A percentile compares a stretch with the other conserved stretches of the same genome.
Conservation (phyloP, 2,329 filamentous ascomycete genomes). For the Cordyceps farinosa region DNA sequence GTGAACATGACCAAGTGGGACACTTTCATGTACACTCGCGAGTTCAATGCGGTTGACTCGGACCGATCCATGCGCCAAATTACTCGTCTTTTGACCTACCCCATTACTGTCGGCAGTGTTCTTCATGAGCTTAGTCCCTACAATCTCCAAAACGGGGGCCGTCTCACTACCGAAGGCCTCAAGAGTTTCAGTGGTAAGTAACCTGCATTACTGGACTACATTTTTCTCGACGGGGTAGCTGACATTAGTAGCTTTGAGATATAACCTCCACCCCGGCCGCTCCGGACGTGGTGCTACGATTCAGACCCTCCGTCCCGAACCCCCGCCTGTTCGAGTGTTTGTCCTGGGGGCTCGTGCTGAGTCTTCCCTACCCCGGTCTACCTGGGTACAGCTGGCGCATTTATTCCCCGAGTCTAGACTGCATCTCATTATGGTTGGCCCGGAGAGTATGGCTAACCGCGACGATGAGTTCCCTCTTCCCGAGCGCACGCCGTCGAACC, state of each 20-base stretch:
- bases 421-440: slow-evolving; percentile 91
- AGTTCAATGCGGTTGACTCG: slow-evolving; percentile 87
- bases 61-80: slow-evolving; percentile 90
- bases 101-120: slow-evolving; percentile 84
- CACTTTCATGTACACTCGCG: slow-evolving; percentile 87
- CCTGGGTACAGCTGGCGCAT: slow-evolving; percentile 91
- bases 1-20: slow-evolving; percentile 99
- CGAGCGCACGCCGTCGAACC: slow-evolving; percentile 77
- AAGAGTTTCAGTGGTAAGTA: slow-evolving; percentile 86
- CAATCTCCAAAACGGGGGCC: slow-evolving; percentile 67
- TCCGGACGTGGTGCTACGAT: slow-evolving; percentile 70
- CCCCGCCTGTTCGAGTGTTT: slow-evolving; percentile 87
- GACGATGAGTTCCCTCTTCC: slow-evolving; percentile 91
- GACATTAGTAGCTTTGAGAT: slow-evolving; percentile 67
- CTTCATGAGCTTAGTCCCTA: slow-evolving; percentile 95
- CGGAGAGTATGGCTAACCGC: slow-evolving; percentile 92
- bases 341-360: slow-evolving; percentile 94
- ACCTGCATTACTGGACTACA: neutral
- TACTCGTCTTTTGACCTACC: slow-evolving; percentile 89
- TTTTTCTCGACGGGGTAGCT: slow-evolving; percentile 12
- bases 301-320: slow-evolving; percentile 75
- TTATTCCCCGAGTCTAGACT: slow-evolving; percentile 91
- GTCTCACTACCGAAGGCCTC: slow-evolving; percentile 81
- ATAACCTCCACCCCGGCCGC: slow-evolving; percentile 85
- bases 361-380: slow-evolving; percentile 87